Base-by-base conservation (phyloP, 1,284 basidiomycete species). In the Ganoderma leucocontextum region DNA sequence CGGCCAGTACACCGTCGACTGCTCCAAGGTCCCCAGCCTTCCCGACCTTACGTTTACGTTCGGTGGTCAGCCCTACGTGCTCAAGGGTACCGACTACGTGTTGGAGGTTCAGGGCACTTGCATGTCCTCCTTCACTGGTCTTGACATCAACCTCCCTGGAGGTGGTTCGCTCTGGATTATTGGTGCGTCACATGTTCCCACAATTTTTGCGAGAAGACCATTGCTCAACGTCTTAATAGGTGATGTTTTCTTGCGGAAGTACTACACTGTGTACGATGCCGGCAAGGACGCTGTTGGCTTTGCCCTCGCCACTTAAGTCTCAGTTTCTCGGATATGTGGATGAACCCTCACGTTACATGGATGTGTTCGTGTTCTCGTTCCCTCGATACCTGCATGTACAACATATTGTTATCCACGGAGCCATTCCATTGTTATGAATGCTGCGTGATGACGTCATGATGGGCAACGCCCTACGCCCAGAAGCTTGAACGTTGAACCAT, bases 241-340 rank as follows among this genome's bases (percentile, higher is more conserved):
- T 77, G 92, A 94, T 75, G 91, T 90, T 65, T 96, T 96, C 88
- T 88, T 96, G 67, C 89, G 95, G 78, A 91, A 89, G 77, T 98
- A 95, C 84, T 97, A 91, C 86, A 97, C 96, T 29, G 94, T 99
- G 35, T 99, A 99, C 79, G 96, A 99, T 80, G 87, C 95, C 60
- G 94, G 90, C 59, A 85, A 83, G 72, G 78, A 96, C 79, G 95
- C 95, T 62, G 94, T 98, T 73, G 96, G 96, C 63, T 97, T 98
- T 75, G 96, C 96, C 44, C 79, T 74, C 22, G 69, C 71, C 3
- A 66, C 64, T 49, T 72, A 39, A 69, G 19, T 25, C 9, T 13
- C 39, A 4, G 33, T 39, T 1, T 41, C 15, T 39, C 9, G n/a
- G n/a, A n/a, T 15, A 22, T 38, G 10, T 52, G 25, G 52, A 66